These are phyloP conservation scores for Thuidium tamariscinum DNA, from an alignment of 225 moss, liverwort and hornwort species.

Conservation along the genomic window DNA sequence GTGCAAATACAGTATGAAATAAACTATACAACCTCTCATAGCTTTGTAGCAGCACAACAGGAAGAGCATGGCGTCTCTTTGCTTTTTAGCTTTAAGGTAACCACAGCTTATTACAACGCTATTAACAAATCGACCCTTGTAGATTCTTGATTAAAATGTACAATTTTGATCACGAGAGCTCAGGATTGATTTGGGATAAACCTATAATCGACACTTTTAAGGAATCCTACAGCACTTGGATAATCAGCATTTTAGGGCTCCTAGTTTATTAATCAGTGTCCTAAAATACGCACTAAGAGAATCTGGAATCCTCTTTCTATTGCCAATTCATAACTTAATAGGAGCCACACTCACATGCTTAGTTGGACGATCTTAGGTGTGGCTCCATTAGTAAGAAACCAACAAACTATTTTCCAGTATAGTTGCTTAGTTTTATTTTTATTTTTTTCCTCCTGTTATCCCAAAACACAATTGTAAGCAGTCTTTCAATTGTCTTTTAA, in stretches of 20 bases:
- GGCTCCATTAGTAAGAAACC: neutral
- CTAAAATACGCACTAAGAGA: neutral
- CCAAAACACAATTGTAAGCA: neutral
- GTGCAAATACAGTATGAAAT: neutral
- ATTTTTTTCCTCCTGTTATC: fast-evolving
- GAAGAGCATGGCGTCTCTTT: neutral
- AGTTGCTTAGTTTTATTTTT: neutral
- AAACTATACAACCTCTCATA: neutral
- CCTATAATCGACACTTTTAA: neutral
- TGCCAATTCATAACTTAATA: neutral
- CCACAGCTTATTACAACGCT: neutral
- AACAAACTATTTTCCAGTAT: neutral
- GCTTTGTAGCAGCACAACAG: neutral
- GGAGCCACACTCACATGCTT: neutral
- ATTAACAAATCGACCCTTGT: neutral
- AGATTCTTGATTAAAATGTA: neutral
- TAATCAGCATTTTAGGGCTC: neutral
- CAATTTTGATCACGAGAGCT: neutral
- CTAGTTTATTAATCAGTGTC: neutral
- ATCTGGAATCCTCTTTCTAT: neutral
- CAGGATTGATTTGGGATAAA: neutral
- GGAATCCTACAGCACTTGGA: neutral
- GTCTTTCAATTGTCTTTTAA: neutral
- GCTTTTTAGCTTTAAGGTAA: neutral
- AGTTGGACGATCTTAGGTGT: neutral